These are phyloP conservation scores for Narthecium ossifragum DNA, from an alignment of 106 monocot genomes.

Conservation along the genomic window DNA sequence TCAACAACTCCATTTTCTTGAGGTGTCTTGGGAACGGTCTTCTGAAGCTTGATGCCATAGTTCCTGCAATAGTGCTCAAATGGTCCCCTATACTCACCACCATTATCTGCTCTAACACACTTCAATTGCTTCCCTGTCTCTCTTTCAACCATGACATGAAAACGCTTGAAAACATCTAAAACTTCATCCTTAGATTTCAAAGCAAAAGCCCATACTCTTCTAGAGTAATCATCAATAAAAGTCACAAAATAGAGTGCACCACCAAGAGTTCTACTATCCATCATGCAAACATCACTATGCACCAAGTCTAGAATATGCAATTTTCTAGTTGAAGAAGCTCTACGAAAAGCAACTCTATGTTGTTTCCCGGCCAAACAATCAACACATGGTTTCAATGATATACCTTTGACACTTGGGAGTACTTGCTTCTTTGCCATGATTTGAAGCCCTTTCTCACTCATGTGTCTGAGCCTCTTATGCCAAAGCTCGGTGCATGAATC, in stretches of 20 bases:
- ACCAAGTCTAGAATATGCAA: slow-evolving; percentile 1
- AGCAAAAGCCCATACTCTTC: slow-evolving; percentile 6
- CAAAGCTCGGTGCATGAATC: neutral
- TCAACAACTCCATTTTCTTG: slow-evolving; percentile 9
- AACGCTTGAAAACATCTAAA: neutral
- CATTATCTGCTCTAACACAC: neutral
- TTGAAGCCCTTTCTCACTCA: slow-evolving; percentile 1
- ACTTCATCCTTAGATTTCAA: slow-evolving; percentile 4
- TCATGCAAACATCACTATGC: slow-evolving; percentile 11
- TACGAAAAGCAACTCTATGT: slow-evolving; percentile 1
- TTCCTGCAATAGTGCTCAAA: neutral
- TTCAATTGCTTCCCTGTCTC: neutral
- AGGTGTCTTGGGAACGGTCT: slow-evolving; percentile 5
- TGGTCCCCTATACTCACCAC: neutral
- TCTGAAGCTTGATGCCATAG: neutral
- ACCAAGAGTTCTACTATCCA: neutral
- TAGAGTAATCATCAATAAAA: neutral
- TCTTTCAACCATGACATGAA: neutral
- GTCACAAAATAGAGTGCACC: slow-evolving; percentile 3
- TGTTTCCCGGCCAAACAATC: slow-evolving; percentile 3
- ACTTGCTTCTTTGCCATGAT: neutral
- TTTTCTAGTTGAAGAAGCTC: neutral
- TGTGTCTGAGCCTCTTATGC: neutral
- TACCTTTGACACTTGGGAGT: neutral
- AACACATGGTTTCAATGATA: neutral